Evolutionary conservation across 1,139 yeast genomes (phyloP).

Genomic region (Entelexis sorbosivorans): DNA sequence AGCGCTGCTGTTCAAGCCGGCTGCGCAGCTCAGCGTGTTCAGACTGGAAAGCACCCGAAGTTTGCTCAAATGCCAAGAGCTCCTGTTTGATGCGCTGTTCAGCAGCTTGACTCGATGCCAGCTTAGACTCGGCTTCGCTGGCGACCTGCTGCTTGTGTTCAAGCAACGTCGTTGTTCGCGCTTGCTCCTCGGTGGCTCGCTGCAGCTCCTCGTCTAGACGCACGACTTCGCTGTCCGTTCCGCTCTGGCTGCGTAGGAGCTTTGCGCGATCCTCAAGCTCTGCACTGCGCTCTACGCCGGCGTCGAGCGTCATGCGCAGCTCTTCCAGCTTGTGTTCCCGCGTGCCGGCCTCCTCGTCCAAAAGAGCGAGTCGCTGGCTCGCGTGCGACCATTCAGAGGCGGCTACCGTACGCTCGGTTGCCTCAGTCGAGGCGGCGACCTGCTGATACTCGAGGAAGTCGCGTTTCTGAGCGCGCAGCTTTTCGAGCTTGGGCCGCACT

Average conservation of each 20-base stretch:
- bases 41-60: slow-evolving; percentile 30
- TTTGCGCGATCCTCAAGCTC: slow-evolving; percentile 3
- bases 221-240: slow-evolving; percentile 51
- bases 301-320: slow-evolving; percentile 28
- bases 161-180: slow-evolving; percentile 12
- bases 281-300: slow-evolving; percentile 21
- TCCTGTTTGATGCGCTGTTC: neutral
- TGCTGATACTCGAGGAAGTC: slow-evolving; percentile 78
- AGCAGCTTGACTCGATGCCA: neutral
- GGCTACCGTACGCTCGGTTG: slow-evolving; percentile 57
- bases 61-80: slow-evolving; percentile 5
- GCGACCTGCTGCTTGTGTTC: slow-evolving; percentile 18
- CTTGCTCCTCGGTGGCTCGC: slow-evolving; percentile 11
- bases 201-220: slow-evolving; percentile 55
- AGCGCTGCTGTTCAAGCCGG: slow-evolving; percentile 36
- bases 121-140: slow-evolving; percentile 3
- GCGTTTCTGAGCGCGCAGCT: slow-evolving; percentile 69
- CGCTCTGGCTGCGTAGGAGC: slow-evolving; percentile 33
- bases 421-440: slow-evolving; percentile 69
- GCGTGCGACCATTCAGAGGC: slow-evolving; percentile 58
- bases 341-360: slow-evolving; percentile 25
- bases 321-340: slow-evolving; percentile 41
- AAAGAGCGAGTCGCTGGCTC: slow-evolving; percentile 12
- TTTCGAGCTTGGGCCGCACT: slow-evolving; percentile 84
- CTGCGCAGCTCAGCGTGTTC: slow-evolving; percentile 40